A percentile compares a stretch with the other conserved stretches of the same genome.
Conservation (phyloP, 805 yeast species). For the Candida ulmi region DNA sequence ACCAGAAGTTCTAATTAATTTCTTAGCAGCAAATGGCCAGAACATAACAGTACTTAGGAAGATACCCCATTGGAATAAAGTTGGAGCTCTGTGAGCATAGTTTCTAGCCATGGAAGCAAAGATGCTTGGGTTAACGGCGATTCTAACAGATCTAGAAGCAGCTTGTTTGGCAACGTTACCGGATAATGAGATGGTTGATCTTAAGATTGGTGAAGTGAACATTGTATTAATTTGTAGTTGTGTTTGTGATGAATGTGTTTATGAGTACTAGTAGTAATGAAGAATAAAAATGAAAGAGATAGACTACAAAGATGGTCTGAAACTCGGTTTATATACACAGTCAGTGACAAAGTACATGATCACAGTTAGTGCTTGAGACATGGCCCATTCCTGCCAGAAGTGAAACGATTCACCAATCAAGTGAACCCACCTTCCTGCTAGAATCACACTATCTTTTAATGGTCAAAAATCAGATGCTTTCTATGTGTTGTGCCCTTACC, state of each 20-base stretch:
- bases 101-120: slow-evolving; percentile 7
- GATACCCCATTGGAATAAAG: slow-evolving; percentile 18
- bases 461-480: not conserved
- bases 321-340: no score
- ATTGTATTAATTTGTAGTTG: not conserved
- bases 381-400: no score
- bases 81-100: slow-evolving; percentile 17
- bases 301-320: not conserved
- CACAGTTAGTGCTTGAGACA: no score
- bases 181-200: slow-evolving; percentile 19
- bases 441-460: not conserved
- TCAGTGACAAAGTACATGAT: no score
- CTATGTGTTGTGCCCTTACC: not conserved
- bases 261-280: not conserved
- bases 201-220: not conserved
- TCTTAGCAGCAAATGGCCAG: slow-evolving; percentile 20
- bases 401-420: no score
- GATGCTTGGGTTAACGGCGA: slow-evolving; percentile 13
- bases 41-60: slow-evolving; percentile 12
- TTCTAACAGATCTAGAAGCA: slow-evolving; percentile 16
- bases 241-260: not conserved
- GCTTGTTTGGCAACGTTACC: slow-evolving; percentile 15
- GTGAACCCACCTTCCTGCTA: not conserved
- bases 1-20: slow-evolving; percentile 4
- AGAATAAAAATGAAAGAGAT: not conserved